Base-by-base conservation (phyloP, 2,329 filamentous ascomycete genomes). In the Fusarium udum region DNA sequence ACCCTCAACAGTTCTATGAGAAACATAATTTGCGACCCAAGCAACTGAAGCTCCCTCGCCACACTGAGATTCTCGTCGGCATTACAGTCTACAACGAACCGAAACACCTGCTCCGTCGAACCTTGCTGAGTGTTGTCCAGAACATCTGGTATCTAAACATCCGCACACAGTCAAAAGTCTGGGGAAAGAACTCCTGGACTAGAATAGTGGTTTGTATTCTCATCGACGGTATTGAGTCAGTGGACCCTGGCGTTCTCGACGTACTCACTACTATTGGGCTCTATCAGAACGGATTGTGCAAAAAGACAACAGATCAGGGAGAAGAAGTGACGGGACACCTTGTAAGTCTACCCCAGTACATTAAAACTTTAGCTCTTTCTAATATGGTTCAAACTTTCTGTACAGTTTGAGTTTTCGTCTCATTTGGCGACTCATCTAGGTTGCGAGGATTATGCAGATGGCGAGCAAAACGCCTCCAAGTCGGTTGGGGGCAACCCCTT, bases 81-180 rank as follows among this genome's bases (percentile, higher is more conserved):
- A 94, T 98, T 77, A 98, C 95, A 66, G 98, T 98, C 87, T 98
- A 98, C 87, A 98, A 98, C 85, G 95, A 98, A 87, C 95, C 98
- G 85, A 98, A 98, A 87, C 91, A 93, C n/a, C 87, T 98, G 67
- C 93, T 95, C n/a, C 88, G 95, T 51, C 92, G 95, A 84, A 98
- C 95, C 0, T 87, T 98, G 59, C 95, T 97, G 83, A 94, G 95
- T 87, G 94, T 97, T 60, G 98, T 98, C 94, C 94, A 97, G 82
- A 98, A 98, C 81, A 95, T 98, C 78, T 92, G 95, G 69, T 95
- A 98, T 78, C 98, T 98, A 80, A 95, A 97, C 77, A 97, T 97
- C 84, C 87, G 98, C 71, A 97, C 98, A 84, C 97, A 97, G 84
- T 97, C 95, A 37, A 95, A 95, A 77, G 98, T 98, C 86, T 98